Base-by-base conservation (phyloP, 1,284 basidiomycete genomes). In the Ganoderma leucocontextum region DNA sequence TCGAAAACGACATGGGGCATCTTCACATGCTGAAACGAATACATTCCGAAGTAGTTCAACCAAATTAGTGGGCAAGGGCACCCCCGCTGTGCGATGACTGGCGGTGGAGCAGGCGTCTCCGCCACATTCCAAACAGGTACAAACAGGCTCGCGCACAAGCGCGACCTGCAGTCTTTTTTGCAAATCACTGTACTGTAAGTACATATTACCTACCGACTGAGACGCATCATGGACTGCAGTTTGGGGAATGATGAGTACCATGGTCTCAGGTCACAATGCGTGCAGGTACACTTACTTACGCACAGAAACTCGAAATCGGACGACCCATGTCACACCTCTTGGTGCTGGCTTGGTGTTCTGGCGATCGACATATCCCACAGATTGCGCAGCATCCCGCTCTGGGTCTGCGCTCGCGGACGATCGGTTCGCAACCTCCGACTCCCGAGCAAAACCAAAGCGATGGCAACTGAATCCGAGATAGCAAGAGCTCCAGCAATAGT, bases 341-440 rank as follows among this genome's bases (percentile, higher is more conserved):
- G 47, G 53, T 38, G 10, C 17, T 12, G 29, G 29, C 55, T 33
- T 55, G 33, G 8, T 49, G 22, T 53, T 53, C 52, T 53, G 2
- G 52, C 52, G n/a, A 9, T 25, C 6, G 15, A 19, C 47, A 25
- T 22, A 25, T 25, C 22, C 22, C 47, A 13, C 15, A 7, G 19
- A 42, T 15, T 49, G 47, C 47, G 47, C 47, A 49, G 47, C n/a
- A 9, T 19, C n/a, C 47, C 47, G 47, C 25, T 10, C 29, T 29
- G 29, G 29, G 29, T 29, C 29, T 29, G 29, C 29, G 19, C 53
- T 49, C 47, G 25, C 47, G 22, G 47, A 25, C 47, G 29, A 55
- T 35, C 29, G 53, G 53, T 55, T 15, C 53, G 29, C 29, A 35
- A 55, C 53, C 29, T 55, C 53, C 53, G 53, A 55, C 53, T 15